Conservation (phyloP, 257 asterid genomes). For the Ilex aquifolium region DNA sequence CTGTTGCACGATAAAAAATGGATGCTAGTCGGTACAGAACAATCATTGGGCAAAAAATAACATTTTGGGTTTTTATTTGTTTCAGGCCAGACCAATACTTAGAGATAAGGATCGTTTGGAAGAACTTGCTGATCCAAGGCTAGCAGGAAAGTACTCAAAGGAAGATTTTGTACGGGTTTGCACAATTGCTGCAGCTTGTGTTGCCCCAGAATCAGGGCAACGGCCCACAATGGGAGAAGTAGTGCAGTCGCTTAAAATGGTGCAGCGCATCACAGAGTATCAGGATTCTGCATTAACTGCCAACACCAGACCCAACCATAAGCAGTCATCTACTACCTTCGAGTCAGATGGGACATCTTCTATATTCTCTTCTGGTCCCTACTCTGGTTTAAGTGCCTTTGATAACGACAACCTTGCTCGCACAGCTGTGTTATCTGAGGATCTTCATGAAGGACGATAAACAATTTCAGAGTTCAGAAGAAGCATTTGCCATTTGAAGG, state of each 20-base stretch:
- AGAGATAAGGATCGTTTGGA: slow-evolving; percentile 84
- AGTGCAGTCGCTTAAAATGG: slow-evolving; percentile 97
- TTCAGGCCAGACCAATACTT: slow-evolving; percentile 85
- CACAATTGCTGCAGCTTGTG: slow-evolving; percentile 98
- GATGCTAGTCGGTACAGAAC: neutral
- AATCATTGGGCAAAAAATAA: neutral
- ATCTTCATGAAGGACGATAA: neutral
- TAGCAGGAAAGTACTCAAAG: slow-evolving; percentile 70
- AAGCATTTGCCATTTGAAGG: neutral
- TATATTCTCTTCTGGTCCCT: slow-evolving; percentile 58
- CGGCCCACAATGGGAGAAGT: slow-evolving; percentile 99
- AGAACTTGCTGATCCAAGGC: slow-evolving; percentile 82
- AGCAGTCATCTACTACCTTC: slow-evolving; percentile 84
- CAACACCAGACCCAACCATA: slow-evolving; percentile 55
- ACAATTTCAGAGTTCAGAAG: slow-evolving; percentile 5
- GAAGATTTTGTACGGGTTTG: slow-evolving; percentile 84
- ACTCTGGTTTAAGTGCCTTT: neutral
- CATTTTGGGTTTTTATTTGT: slow-evolving; percentile 7
- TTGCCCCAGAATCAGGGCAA: slow-evolving; percentile 81
- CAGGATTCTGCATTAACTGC: slow-evolving; percentile 46
- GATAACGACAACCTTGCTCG: neutral
- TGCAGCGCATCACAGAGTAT: slow-evolving; percentile 67
- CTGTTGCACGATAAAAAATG: neutral
- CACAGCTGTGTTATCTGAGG: too few relatives aligned
- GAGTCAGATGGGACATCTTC: slow-evolving; percentile 92